phyloP scores from a whole-genome alignment of 2,329 filamentous ascomycete species.

The Zymoseptoria brevis region DNA sequence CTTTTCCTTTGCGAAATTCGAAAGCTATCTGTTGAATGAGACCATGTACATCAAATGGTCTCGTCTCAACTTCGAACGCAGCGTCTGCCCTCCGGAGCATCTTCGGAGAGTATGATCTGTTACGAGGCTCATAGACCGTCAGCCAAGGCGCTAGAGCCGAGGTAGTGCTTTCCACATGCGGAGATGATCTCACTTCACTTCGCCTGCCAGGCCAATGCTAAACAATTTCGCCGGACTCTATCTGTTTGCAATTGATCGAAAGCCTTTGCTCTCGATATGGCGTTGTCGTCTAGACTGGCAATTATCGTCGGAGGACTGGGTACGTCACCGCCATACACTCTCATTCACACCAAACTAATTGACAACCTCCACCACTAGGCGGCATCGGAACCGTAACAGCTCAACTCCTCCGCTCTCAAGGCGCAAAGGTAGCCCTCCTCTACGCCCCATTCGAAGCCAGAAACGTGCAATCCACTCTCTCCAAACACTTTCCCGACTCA shows the following conservation, averaged over 20 bases:
- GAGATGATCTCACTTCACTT: background rate
- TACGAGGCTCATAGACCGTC: background rate
- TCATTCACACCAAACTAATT: background rate
- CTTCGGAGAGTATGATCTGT: too few species aligned
- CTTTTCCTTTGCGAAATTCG: too few species aligned
- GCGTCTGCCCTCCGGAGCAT: too few species aligned
- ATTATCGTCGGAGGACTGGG: conserved; percentile 39
- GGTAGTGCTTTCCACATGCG: background rate
- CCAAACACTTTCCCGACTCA: conserved; percentile 26
- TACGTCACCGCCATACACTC: conserved; percentile 16
- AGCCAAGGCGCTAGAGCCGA: background rate
- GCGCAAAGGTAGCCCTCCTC: conserved; percentile 38
- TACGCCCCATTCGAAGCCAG: conserved; percentile 42
- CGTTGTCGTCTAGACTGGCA: conserved; percentile 33
- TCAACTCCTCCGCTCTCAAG: conserved; percentile 34
- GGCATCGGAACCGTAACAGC: conserved; percentile 40
- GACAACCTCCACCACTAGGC: conserved; percentile 15
- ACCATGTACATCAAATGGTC: too few species aligned
- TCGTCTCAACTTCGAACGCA: too few species aligned
- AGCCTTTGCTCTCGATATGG: conserved; percentile 8
- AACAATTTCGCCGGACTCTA: too few species aligned
- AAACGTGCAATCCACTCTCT: conserved; percentile 32
- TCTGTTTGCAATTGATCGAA: background rate
- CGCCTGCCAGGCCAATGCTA: background rate
- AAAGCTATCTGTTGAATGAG: too few species aligned